Conservation (phyloP, 495 filamentous ascomycete species). For the Pyronema domesticum region DNA sequence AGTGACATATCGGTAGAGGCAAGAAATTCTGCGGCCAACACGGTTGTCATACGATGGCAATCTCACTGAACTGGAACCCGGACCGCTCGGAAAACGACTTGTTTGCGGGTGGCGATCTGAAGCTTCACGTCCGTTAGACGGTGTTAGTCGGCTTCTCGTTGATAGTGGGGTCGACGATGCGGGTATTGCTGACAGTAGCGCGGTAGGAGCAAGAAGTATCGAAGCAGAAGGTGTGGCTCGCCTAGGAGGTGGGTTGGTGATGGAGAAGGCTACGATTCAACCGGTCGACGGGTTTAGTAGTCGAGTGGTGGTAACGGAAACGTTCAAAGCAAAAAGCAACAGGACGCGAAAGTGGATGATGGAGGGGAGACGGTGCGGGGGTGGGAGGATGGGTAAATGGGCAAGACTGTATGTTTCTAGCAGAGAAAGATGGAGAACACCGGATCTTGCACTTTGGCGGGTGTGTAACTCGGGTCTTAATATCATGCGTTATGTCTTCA, state of each 20-base stretch:
- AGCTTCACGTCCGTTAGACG: background rate
- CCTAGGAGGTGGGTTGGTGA: background rate
- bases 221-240: background rate
- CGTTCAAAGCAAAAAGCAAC: too few species aligned
- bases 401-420: too few species aligned
- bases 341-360: too few species aligned
- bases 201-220: background rate
- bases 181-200: background rate
- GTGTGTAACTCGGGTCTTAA: too few species aligned
- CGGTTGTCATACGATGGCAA: constrained; percentile 17
- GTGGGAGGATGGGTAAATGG: too few species aligned
- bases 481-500: too few species aligned
- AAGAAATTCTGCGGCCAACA: constrained; percentile 18
- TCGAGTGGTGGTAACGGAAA: too few species aligned
- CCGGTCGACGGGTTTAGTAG: too few species aligned
- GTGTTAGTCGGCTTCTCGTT: background rate
- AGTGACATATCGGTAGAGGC: constrained; percentile 19
- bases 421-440: too few species aligned
- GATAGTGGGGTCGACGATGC: background rate
- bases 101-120: background rate
- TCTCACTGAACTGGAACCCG: background rate
- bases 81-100: background rate
- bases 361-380: too few species aligned
- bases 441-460: too few species aligned
- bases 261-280: background rate